Evolutionary conservation across 2,329 filamentous ascomycete genomes (phyloP).

Genomic region (Colletotrichum tamarilloi): DNA sequence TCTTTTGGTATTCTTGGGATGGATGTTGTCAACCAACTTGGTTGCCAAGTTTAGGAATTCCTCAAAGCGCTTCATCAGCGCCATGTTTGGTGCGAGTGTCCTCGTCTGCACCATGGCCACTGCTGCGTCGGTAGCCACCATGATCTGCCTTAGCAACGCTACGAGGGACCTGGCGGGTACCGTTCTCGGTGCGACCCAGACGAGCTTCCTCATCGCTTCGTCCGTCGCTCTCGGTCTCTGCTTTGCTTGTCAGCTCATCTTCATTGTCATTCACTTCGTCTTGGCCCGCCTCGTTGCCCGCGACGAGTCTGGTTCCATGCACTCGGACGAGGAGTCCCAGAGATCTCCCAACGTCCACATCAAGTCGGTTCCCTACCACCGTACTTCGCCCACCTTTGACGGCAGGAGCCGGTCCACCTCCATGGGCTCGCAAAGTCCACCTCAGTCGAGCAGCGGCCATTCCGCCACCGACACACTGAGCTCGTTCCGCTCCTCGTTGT

Average conservation of each 20-base stretch:
- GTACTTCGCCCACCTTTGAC: conserved; percentile 48
- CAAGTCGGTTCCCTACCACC: conserved; percentile 65
- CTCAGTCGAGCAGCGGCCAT: conserved; percentile 56
- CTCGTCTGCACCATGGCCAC: conserved; percentile 57
- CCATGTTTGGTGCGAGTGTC: conserved; percentile 52
- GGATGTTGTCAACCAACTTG: conserved; percentile 46
- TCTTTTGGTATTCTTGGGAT: conserved; percentile 48
- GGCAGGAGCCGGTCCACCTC: conserved; percentile 41
- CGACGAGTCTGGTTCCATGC: conserved; percentile 42
- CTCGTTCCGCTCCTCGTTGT: conserved; percentile 61
- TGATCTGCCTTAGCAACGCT: conserved; percentile 53
- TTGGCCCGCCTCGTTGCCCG: conserved; percentile 46
- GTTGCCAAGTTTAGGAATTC: conserved; percentile 35
- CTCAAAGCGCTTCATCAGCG: conserved; percentile 41
- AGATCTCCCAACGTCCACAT: conserved; percentile 50
- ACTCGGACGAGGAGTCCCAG: conserved; percentile 46
- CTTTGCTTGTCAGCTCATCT: conserved; percentile 60
- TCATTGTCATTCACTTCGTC: conserved; percentile 58
- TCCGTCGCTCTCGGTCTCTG: conserved; percentile 58
- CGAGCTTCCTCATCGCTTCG: conserved; percentile 55
- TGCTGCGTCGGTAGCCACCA: conserved; percentile 55
- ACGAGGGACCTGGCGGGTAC: conserved; percentile 42
- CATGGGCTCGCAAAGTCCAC: conserved; percentile 53
- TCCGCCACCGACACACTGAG: conserved; percentile 58
- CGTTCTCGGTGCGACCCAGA: conserved; percentile 46